Base-by-base conservation (phyloP, 176 grass and related monocot species). In the Elaeis guineensis region DNA sequence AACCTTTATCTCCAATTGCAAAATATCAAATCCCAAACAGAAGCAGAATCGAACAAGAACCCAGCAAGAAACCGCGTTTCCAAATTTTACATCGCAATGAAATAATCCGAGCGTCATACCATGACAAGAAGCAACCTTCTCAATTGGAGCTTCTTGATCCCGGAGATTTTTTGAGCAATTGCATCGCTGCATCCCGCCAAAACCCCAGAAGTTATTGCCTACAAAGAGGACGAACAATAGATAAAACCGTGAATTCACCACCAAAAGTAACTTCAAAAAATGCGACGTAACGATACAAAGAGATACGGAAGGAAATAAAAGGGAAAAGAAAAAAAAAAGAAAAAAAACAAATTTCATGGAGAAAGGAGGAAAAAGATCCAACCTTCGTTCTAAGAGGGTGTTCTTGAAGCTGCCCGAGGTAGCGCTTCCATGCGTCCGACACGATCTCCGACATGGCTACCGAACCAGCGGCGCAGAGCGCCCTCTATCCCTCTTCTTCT, bases 311-410 rank as follows among this genome's bases (percentile, higher is more conserved):
- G 22, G n/a, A 57, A 17, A 16, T 6, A 52, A 49, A 17, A 62
- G n/a, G 25, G 1, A 23, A n/a, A n/a, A n/a, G n/a, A 52, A 28
- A 69, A 12, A 12, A 61, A 61, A 5, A 49, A 54, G 3, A 59
- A 25, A 57, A 17, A 19, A 70, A 8, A 0, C 18, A 16, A 26
- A 44, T 5, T 12, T 44, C 30, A 50, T 20, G 17, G 52, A 35
- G 21, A 52, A 21, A 24, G 21, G 61, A 18, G 3, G 6, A 6
- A 30, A 62, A 62, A 54, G 7, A 54, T 16, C 5, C 21, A 17
- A 79, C 77, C 80, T 93, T 93, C 69, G 89, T 93, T 77, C 89
- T 83, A 32, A 93, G 89, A 54, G 89, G 89, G 69, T 84, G 77
- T 23, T 50, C 55, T n/a, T 71, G 71, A 54, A 93, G 83, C 75